Evolutionary conservation across 2,329 filamentous ascomycete genomes (phyloP).

Genomic region (Bretziella fagacearum): DNA sequence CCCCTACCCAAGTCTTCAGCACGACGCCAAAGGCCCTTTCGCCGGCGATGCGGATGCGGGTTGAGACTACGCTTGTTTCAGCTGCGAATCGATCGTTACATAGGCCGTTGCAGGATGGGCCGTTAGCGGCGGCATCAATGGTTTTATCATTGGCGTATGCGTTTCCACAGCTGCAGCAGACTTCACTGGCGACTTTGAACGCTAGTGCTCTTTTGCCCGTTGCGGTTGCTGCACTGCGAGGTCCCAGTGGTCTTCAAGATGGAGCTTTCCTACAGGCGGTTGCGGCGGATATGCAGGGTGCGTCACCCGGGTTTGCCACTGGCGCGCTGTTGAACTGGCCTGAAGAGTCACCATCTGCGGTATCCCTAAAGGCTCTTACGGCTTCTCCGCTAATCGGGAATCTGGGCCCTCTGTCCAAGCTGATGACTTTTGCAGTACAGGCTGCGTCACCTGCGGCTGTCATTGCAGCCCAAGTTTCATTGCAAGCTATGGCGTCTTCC

Average conservation of each 20-base stretch:
- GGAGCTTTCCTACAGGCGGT: slow-evolving; percentile 59
- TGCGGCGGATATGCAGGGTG: slow-evolving; percentile 17
- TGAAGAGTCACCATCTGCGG: slow-evolving; percentile 40
- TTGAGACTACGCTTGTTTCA: slow-evolving; percentile 57
- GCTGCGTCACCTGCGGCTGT: slow-evolving; percentile 30
- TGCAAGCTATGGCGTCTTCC: slow-evolving; percentile 49
- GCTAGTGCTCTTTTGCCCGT: slow-evolving; percentile 56
- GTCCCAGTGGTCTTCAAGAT: slow-evolving; percentile 55
- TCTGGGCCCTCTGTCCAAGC: slow-evolving; percentile 48
- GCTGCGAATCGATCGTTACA: slow-evolving; percentile 63
- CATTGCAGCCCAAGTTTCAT: slow-evolving; percentile 38
- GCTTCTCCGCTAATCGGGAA: slow-evolving; percentile 45
- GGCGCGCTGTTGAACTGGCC: slow-evolving; percentile 49
- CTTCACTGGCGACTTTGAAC: slow-evolving; percentile 40
- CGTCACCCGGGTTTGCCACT: background rate
- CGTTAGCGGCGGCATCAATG: slow-evolving; percentile 33
- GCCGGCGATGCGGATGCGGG: slow-evolving; percentile 41
- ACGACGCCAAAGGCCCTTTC: slow-evolving; percentile 34
- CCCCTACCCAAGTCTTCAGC: slow-evolving; percentile 18
- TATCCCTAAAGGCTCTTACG: slow-evolving; percentile 39
- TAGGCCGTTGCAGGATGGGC: slow-evolving; percentile 25
- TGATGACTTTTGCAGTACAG: slow-evolving; percentile 48
- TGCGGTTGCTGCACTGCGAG: slow-evolving; percentile 48
- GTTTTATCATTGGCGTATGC: slow-evolving; percentile 60
- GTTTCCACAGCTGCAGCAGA: slow-evolving; percentile 52